Conservation (phyloP, 805 yeast species). For the Lachancea quebecensis region DNA sequence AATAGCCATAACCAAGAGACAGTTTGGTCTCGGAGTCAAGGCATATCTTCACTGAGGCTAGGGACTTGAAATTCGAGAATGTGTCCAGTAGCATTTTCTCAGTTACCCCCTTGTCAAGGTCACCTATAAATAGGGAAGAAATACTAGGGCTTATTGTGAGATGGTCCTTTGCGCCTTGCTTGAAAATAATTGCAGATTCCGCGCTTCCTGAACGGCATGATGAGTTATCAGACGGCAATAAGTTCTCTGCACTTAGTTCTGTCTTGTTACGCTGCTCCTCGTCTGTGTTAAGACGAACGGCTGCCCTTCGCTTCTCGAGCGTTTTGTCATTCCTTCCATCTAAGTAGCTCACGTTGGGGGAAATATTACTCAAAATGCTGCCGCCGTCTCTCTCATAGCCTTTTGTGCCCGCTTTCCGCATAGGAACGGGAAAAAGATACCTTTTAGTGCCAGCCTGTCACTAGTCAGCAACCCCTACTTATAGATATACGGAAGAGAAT, state of each 20-base stretch:
- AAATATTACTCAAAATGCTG: conserved; percentile 1
- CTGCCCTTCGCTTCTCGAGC: too few relatives aligned
- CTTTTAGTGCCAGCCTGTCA: too few relatives aligned
- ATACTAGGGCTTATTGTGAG: conserved; percentile 8
- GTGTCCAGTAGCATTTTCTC: conserved; percentile 41
- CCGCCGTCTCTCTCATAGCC: background rate
- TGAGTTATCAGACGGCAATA: background rate
- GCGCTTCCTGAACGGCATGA: conserved; percentile 1
- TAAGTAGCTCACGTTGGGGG: background rate
- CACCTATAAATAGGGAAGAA: conserved; percentile 54
- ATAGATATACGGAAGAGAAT: too few relatives aligned
- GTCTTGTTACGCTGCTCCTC: background rate
- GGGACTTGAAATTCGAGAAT: conserved; percentile 40
- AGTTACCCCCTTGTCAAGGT: conserved; percentile 42
- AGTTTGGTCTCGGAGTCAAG: conserved; percentile 44
- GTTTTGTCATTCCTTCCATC: too few relatives aligned
- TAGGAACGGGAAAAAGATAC: background rate
- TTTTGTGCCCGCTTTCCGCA: background rate
- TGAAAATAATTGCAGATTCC: conserved; percentile 1
- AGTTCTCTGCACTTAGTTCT: background rate
- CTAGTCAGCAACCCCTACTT: too few relatives aligned
- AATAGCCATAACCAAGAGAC: conserved; percentile 69
- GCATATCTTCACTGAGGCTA: conserved; percentile 56
- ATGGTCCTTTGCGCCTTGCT: background rate
- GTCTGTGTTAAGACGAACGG: too few relatives aligned